Evolutionary conservation across 179 eudicot genomes (phyloP).

Genomic region (Nepenthes alata): DNA sequence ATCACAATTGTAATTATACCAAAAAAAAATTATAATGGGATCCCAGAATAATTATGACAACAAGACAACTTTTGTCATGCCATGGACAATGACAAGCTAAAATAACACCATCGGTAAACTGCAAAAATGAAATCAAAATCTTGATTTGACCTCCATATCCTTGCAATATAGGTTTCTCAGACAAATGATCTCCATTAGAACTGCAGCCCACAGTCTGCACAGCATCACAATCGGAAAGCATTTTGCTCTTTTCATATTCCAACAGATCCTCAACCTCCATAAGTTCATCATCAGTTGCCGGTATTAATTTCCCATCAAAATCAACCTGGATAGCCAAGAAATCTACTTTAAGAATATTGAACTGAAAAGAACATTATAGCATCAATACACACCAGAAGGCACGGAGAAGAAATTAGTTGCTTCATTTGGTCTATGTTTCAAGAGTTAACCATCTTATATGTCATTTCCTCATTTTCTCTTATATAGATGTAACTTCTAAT

Average conservation of each 20-base stretch:
- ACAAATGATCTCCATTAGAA: constrained; percentile 16
- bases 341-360: neutral
- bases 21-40: no score
- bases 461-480: no score
- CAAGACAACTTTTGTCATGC: no score
- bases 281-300: constrained; percentile 80
- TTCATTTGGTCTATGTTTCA: no score
- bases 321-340: constrained; percentile 34
- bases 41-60: no score
- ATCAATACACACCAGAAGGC: no score
- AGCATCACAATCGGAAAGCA: constrained; percentile 21
- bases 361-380: no score
- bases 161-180: constrained; percentile 15
- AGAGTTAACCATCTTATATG: no score
- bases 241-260: constrained; percentile 40
- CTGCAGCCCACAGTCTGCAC: constrained; percentile 23
- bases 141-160: constrained; percentile 26
- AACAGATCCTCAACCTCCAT: constrained; percentile 72
- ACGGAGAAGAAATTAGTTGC: no score
- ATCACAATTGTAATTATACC: no score
- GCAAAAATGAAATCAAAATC: neutral
- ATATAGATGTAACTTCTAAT: no score
- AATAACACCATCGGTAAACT: neutral
- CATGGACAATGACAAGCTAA: constrained; percentile 2
- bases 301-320: constrained; percentile 67